Conservation (phyloP, 805 yeast species). For the Cyberlindnera petersonii region DNA sequence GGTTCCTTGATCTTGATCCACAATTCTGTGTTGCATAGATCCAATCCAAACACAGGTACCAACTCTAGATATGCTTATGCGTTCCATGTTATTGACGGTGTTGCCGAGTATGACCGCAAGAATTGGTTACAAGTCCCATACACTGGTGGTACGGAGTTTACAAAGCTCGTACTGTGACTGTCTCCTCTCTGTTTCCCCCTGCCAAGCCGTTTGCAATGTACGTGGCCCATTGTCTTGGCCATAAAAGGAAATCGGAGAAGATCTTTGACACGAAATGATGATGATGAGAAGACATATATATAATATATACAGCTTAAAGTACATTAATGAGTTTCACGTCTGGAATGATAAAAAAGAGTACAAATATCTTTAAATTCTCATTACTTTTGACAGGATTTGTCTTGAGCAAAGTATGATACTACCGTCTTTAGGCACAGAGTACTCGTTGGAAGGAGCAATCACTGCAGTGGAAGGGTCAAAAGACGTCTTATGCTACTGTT, state of each 20-base stretch:
- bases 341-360: too few relatives aligned
- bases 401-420: too few relatives aligned
- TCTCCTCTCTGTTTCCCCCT: not conserved
- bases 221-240: conserved; percentile 21
- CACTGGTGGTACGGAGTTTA: conserved; percentile 58
- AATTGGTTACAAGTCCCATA: conserved; percentile 83
- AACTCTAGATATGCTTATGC: conserved; percentile 72
- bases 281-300: not conserved
- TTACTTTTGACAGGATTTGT: too few relatives aligned
- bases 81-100: conserved; percentile 75
- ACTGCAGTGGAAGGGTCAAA: conserved; percentile 7
- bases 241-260: conserved; percentile 14
- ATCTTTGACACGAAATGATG: too few relatives aligned
- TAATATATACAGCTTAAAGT: not conserved
- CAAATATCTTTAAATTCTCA: too few relatives aligned
- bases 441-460: not conserved
- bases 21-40: conserved; percentile 67
- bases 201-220: too few relatives aligned
- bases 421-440: not conserved
- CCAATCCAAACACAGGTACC: conserved; percentile 52
- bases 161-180: conserved; percentile 34
- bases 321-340: too few relatives aligned
- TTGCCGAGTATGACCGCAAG: conserved; percentile 50
- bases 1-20: conserved; percentile 71
- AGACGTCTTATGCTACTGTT: conserved; percentile 24